Evolutionary conservation across 83 land plant species (phyloP), one percentile per base, ranked within the genome.

Genomic region (Diphasiastrum complanatum): DNA sequence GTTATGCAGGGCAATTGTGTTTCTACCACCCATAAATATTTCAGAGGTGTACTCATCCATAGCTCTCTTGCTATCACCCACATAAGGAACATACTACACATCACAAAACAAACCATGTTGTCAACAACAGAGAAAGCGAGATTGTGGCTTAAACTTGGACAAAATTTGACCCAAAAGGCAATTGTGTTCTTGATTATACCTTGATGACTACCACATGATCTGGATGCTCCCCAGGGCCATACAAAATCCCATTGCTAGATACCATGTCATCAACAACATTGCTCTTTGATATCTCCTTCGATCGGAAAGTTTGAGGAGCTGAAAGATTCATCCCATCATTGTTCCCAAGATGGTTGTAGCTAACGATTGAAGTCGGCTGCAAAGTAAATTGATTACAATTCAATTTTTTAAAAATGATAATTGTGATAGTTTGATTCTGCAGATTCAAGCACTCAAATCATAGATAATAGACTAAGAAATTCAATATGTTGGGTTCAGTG

Each of bases 241-340:
- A 93, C 25, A 93, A 76, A 62, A 93, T 93, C 33, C 75, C 83
- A 64, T 93, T 93, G 91, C 96, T 93, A 14, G 91, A 60, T 33
- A 93, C 98, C 98, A 93, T 93, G 75, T 93, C 98, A 60, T 93
- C 96, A 18, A 93, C 98, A 19, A 93, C 96, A 33, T 85, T 93
- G 74, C 96, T 88, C 78, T 93, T 93, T 29, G 98, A 88, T 61
- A 93, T 89, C 51, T 93, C 98, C 65, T 93, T 93, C 5, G 98
- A 93, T 1, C 96, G 74, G 69, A 93, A 93, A 18, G 98, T 93
- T 61, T 88, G 96, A 0, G 98, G 98, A 0, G 98, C 98, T 2
- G 96, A 93, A 26, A 93, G 71, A 64, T 93, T 93, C 98, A 93
- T 93, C 16, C 98, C 96, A 48, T 88, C 96, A 62, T 93, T 93